A percentile compares a stretch with the other conserved stretches of the same genome.
These are phyloP conservation scores for Penicillium ochrochloron DNA, from an alignment of 495 filamentous ascomycete species.

Conservation along the genomic window DNA sequence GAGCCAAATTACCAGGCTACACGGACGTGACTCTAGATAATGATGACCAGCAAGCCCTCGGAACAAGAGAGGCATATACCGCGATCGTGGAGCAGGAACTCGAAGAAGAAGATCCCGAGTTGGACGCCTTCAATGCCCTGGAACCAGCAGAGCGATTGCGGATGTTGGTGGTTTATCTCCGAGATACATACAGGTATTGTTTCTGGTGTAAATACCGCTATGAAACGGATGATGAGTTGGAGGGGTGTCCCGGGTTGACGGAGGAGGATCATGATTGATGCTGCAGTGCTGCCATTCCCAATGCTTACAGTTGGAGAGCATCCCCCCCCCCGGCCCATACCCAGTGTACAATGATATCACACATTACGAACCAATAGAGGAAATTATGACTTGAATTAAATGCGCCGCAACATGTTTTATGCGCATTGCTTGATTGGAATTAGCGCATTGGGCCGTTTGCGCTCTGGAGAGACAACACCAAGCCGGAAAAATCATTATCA, in stretches of 20 bases:
- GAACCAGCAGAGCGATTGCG: conserved; percentile 65
- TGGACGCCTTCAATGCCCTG: conserved; percentile 81
- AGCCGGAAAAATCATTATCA: background rate
- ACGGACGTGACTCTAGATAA: conserved; percentile 57
- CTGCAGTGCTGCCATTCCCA: background rate
- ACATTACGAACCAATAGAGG: conserved; percentile 1
- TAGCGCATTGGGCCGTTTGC: background rate
- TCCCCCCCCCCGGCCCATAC: background rate
- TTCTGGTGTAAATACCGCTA: conserved; percentile 96
- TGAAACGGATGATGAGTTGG: conserved; percentile 63
- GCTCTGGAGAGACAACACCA: conserved; percentile 10
- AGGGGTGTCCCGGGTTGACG: conserved; percentile 85
- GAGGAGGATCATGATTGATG: conserved; percentile 90
- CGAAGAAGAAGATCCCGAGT: conserved; percentile 81
- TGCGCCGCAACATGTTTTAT: background rate
- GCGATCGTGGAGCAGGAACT: conserved; percentile 65
- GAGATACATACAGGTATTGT: conserved; percentile 78
- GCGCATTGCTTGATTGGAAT: background rate
- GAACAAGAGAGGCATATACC: conserved; percentile 44
- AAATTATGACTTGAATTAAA: background rate
- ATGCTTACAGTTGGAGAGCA: background rate
- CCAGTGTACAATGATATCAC: conserved; percentile 9
- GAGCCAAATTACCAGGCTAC: conserved; percentile 55
- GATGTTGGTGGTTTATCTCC: conserved; percentile 67
- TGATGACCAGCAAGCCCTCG: conserved; percentile 61